These are phyloP conservation scores for Amanita polypyramis DNA, from an alignment of 768 basidiomycete species.

Conservation along the genomic window DNA sequence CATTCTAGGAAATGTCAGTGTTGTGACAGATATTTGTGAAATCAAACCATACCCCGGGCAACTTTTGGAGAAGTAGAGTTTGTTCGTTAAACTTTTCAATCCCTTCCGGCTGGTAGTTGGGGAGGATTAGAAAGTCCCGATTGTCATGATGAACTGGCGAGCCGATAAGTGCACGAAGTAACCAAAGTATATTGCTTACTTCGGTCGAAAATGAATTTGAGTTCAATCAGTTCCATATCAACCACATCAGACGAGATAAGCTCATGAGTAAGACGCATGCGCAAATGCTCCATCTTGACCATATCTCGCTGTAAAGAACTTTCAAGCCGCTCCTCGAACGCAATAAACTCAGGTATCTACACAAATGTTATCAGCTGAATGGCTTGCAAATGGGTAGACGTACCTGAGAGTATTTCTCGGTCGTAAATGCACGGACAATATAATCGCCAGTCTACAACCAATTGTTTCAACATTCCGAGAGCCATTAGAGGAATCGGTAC, in stretches of 20 bases:
- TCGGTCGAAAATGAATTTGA: constrained; percentile 76
- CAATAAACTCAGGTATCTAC: constrained; percentile 77
- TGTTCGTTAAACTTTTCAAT: constrained; percentile 50
- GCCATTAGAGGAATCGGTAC: constrained; percentile 22
- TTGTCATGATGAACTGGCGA: constrained; percentile 75
- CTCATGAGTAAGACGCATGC: constrained; percentile 77
- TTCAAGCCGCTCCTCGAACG: constrained; percentile 71
- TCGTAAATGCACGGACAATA: constrained; percentile 64
- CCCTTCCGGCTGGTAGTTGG: constrained; percentile 62
- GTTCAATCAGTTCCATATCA: constrained; percentile 75
- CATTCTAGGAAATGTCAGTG: constrained; percentile 30
- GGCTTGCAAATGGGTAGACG: background rate
- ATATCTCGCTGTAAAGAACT: constrained; percentile 80
- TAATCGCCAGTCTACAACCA: constrained; percentile 60
- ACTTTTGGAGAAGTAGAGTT: constrained; percentile 53
- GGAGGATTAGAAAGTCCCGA: constrained; percentile 71
- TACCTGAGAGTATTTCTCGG: constrained; percentile 81
- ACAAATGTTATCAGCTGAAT: background rate
- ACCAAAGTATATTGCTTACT: constrained; percentile 27
- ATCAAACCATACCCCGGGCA: constrained; percentile 43
- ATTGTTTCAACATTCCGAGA: constrained; percentile 1
- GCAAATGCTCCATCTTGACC: constrained; percentile 73
- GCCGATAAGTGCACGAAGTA: constrained; percentile 7
- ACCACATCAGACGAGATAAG: constrained; percentile 57
- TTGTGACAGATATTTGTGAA: background rate